Evolutionary conservation across 2,329 filamentous ascomycete genomes (phyloP).

Genomic region (Penicillium sp.): DNA sequence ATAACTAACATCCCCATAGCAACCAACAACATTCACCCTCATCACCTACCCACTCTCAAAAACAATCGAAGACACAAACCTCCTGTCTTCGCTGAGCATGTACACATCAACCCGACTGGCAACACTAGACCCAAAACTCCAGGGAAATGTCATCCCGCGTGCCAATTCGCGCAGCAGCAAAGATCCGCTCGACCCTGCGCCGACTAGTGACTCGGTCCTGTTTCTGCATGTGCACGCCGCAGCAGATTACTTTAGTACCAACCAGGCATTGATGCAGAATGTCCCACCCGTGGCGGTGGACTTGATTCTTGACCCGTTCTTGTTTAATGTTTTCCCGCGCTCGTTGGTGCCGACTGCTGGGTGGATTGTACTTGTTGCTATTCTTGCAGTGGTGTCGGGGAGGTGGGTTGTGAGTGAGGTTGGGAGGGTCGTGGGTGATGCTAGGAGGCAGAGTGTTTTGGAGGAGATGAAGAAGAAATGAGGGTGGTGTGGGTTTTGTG

Average conservation of each 20-base stretch:
- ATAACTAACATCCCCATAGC: constrained; percentile 52
- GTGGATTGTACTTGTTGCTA: constrained; percentile 65
- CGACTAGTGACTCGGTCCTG: constrained; percentile 54
- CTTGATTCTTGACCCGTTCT: constrained; percentile 79
- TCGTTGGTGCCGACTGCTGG: constrained; percentile 71
- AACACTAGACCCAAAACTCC: constrained; percentile 19
- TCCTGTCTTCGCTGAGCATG: constrained; percentile 64
- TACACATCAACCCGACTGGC: constrained; percentile 58
- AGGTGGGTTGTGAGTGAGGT: constrained; percentile 30
- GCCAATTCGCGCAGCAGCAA: background rate
- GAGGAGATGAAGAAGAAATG: constrained; percentile 26
- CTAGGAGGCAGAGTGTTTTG: constrained; percentile 12
- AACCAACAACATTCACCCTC: constrained; percentile 79
- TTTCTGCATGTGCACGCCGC: constrained; percentile 73
- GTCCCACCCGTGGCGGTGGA: constrained; percentile 77
- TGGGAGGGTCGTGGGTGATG: constrained; percentile 24
- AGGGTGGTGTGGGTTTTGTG: background rate
- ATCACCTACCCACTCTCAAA: constrained; percentile 61
- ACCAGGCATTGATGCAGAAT: constrained; percentile 70
- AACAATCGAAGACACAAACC: constrained; percentile 61
- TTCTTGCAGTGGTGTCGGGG: constrained; percentile 51
- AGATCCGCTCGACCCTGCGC: constrained; percentile 17
- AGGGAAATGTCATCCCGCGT: constrained; percentile 17
- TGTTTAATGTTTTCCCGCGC: constrained; percentile 74
- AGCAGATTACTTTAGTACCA: constrained; percentile 80